These are phyloP conservation scores for Tolypocladium paradoxum DNA, from an alignment of 2,329 filamentous ascomycete genomes.

Conservation along the genomic window DNA sequence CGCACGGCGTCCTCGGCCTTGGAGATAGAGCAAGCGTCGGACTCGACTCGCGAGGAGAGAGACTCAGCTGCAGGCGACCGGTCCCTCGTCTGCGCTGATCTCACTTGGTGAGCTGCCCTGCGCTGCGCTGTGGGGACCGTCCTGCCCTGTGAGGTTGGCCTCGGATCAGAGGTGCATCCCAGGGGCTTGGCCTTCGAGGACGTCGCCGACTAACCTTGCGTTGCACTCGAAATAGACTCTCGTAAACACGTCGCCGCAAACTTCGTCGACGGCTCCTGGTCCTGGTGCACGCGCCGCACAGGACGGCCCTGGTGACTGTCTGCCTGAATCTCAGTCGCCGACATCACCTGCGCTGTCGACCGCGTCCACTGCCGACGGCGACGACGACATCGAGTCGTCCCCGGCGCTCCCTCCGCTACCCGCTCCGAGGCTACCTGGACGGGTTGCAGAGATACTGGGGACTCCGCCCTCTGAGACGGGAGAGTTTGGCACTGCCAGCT, in stretches of 20 bases:
- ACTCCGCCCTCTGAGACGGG: constrained; percentile 31
- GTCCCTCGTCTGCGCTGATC: constrained; percentile 52
- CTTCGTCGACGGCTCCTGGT: constrained; percentile 36
- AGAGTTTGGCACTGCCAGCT: constrained; percentile 62
- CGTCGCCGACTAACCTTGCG: constrained; percentile 13
- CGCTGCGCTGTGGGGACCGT: neutral
- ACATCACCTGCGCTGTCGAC: constrained; percentile 50
- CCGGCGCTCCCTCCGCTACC: constrained; percentile 48
- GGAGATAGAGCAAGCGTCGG: constrained; percentile 5
- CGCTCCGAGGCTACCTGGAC: constrained; percentile 45
- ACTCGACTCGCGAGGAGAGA: constrained; percentile 24
- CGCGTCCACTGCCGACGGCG: constrained; percentile 49
- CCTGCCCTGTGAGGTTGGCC: neutral
- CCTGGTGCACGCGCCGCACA: constrained; percentile 48
- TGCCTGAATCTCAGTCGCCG: constrained; percentile 26
- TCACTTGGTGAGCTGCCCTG: constrained; percentile 35
- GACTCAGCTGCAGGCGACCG: constrained; percentile 50
- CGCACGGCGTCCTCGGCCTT: constrained; percentile 2
- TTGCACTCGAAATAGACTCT: constrained; percentile 19
- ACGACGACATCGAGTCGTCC: constrained; percentile 41
- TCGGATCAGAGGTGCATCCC: neutral
- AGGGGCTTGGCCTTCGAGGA: neutral
- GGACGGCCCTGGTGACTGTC: constrained; percentile 37
- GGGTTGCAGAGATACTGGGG: constrained; percentile 42
- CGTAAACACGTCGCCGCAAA: constrained; percentile 47